Conservation (phyloP, 495 filamentous ascomycete genomes). For the Jackrogersella minutella region DNA sequence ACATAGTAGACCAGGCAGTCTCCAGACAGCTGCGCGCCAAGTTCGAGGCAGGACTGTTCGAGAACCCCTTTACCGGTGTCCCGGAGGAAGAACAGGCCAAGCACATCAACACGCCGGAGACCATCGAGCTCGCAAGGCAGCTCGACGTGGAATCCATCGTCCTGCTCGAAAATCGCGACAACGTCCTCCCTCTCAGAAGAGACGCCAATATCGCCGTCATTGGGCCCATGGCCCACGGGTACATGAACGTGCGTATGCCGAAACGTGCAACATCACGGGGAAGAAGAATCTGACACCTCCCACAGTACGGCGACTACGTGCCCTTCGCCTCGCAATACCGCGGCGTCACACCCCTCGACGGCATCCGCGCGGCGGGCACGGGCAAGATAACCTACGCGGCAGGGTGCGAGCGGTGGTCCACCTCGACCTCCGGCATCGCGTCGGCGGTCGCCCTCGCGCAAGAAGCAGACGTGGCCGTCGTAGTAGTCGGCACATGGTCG, state of each 20-base stretch:
- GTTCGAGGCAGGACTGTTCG: conserved; percentile 72
- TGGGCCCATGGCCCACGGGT: conserved; percentile 75
- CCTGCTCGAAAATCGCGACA: conserved; percentile 71
- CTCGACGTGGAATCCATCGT: conserved; percentile 75
- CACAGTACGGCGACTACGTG: conserved; percentile 74
- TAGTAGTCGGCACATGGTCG: conserved; percentile 77
- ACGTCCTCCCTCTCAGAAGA: conserved; percentile 66
- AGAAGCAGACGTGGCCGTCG: conserved; percentile 72
- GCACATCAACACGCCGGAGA: conserved; percentile 65
- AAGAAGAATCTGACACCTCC: conserved; percentile 14
- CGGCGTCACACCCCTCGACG: conserved; percentile 71
- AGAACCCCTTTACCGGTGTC: conserved; percentile 67
- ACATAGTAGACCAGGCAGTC: conserved; percentile 69
- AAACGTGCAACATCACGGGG: background rate
- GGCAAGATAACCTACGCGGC: conserved; percentile 69
- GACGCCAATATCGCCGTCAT: conserved; percentile 72
- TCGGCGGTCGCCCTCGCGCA: conserved; percentile 69
- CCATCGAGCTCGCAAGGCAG: conserved; percentile 63
- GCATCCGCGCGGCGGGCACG: conserved; percentile 65
- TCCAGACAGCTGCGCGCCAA: conserved; percentile 67
- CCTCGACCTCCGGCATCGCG: conserved; percentile 64
- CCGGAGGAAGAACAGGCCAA: conserved; percentile 59
- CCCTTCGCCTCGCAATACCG: conserved; percentile 65
- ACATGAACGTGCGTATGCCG: conserved; percentile 71
- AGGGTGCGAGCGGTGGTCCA: conserved; percentile 78